Evolutionary conservation across 1,139 yeast genomes (phyloP), one percentile per base, ranked within the genome.

Genomic region (Scheffersomyces segobiensis): DNA sequence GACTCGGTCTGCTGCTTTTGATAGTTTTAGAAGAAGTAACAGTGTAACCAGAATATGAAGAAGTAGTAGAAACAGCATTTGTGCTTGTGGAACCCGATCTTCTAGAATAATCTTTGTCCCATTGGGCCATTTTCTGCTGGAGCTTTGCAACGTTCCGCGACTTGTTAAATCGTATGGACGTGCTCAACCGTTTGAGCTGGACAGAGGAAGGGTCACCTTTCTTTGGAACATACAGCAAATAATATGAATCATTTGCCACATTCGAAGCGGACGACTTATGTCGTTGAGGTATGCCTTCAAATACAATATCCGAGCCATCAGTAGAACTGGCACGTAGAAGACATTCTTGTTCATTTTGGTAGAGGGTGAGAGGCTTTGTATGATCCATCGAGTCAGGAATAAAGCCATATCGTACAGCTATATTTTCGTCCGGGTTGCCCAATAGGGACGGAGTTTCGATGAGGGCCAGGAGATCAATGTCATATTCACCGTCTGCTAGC

Each of bases 401-500:
- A 58, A 76, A 74, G 39, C 82, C 83, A 62, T 79, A 80, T 32
- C 83, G 69, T 46, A 80, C 66, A 10, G 81, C 83, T 50, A 79
- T 65, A 55, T 72, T 67, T 42, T 66, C 66, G 5, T 65, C 63
- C 17, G 66, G 68, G 49, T 56, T 57, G 52, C 62, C 61, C 52
- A 60, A 59, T 14, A 54, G 57, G 47, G 60, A 60, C 56, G 64
- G 52, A 54, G 60, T 42, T 18, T 63, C 67, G 52, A 67, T 57
- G 19, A 78, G 65, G n/a, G 66, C 71, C 49, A 74, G 67, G 49
- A 79, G 63, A 60, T 80, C 83, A 53, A 80, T 72, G 50, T 78
- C 82, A 62, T 80, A 80, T 62, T 80, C 84, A 18, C 84, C 84
- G 65, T 80, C 83, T 12, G 79, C 76, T 52, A 77, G 63, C 17